These are phyloP conservation scores for Hyaloscypha variabilis DNA, from an alignment of 495 filamentous ascomycete genomes.

Conservation along the genomic window DNA sequence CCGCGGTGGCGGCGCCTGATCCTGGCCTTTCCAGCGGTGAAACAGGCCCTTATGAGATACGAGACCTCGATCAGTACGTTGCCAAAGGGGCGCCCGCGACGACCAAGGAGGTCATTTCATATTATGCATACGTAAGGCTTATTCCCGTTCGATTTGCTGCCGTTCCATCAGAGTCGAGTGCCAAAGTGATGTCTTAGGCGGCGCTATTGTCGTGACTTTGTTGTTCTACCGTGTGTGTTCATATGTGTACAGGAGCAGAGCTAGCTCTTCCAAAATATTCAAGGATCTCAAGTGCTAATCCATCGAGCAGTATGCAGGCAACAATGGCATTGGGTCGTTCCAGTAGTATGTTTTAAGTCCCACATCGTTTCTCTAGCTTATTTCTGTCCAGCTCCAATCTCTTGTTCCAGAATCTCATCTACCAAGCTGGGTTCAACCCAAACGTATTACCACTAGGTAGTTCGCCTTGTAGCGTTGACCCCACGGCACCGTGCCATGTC, in stretches of 20 bases:
- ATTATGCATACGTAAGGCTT: slow-evolving; percentile 23
- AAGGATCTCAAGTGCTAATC: not conserved
- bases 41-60: slow-evolving; percentile 9
- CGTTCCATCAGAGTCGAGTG: not conserved
- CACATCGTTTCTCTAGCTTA: not conserved
- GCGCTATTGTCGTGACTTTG: not conserved
- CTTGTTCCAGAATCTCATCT: slow-evolving; percentile 34
- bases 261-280: not conserved
- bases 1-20: slow-evolving; percentile 17
- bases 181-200: not conserved
- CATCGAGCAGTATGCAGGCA: slow-evolving; percentile 19
- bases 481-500: slow-evolving; percentile 28
- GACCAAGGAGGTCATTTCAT: slow-evolving; percentile 27
- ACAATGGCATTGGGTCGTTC: slow-evolving; percentile 32
- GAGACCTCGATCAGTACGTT: slow-evolving; percentile 15
- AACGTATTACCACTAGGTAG: slow-evolving; percentile 30
- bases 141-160: not conserved
- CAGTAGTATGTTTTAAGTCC: slow-evolving; percentile 28
- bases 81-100: slow-evolving; percentile 24
- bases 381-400: slow-evolving; percentile 24
- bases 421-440: slow-evolving; percentile 31
- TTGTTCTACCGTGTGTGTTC: too few relatives aligned
- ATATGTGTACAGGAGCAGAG: not conserved
- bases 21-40: not conserved
- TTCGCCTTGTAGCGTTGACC: slow-evolving; percentile 19